Evolutionary conservation across 148 eudicot species (phyloP), one percentile per base, ranked within the genome.

Genomic region (Spergularia bocconei): DNA sequence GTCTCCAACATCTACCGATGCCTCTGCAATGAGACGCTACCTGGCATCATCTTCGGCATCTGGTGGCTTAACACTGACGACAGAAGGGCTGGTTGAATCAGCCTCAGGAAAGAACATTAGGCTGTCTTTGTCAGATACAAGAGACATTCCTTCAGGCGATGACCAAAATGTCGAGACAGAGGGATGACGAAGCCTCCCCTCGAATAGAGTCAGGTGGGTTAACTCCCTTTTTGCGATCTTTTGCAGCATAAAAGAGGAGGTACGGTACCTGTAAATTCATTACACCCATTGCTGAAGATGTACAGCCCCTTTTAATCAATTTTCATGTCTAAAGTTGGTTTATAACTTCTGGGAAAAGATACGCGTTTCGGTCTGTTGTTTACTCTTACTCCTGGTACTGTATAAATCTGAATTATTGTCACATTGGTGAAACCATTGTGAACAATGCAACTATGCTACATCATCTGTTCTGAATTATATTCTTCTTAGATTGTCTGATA

Each of bases 211-310:
- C 51, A 21, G 51, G 59, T 25, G 63, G 79, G 66, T 75, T 79
- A 57, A 57, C 72, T 63, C 78, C 75, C 77, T 79, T 81, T 79
- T 84, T 82, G 79, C 82, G 82, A 81, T 72, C 69, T 75, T 81
- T 72, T 73, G 72, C 85, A 70, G 84, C 82, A 80, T 72, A 68
- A 85, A 29, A 72, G 77, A 58, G 83, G 69, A 77, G 75, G 41
- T 69, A 52, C 29, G 78, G 39, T 76, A 54, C 79, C 77, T 88
- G 90, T 91, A 87, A 85, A 91, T 89, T 84, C 82, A 85, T 88
- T 90, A 87, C 75, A 87, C 75, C 82, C 39, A 79, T 84, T 82
- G 85, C 80, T 87, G 90, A 87, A 87, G 84, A 85, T 91, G 91
- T 91, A 88, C 89, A 86, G 86, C 63, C 75, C 47, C 51, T 16